Evolutionary conservation across 768 basidiomycete genomes (phyloP).

Genomic region (Boletus rubropictus): DNA sequence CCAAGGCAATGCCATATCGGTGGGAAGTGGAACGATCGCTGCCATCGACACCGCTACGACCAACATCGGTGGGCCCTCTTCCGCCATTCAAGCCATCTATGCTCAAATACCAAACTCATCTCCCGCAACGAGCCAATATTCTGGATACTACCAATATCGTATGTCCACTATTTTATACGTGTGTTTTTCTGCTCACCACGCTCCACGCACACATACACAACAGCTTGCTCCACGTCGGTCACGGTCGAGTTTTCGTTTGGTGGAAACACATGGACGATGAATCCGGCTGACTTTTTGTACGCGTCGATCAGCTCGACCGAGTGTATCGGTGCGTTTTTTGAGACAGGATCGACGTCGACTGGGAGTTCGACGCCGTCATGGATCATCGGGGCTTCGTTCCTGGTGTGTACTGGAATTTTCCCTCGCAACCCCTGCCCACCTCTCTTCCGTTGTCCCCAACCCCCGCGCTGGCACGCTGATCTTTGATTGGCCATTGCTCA

Average conservation of each 20-base stretch:
- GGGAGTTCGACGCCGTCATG: constrained; percentile 35
- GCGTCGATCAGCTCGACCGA: constrained; percentile 32
- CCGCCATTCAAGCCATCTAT: constrained; percentile 38
- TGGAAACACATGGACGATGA: constrained; percentile 42
- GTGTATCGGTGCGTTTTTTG: constrained; percentile 54
- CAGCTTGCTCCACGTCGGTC: constrained; percentile 35
- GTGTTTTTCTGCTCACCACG: not conserved
- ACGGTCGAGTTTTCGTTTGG: constrained; percentile 42
- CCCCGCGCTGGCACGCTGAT: not conserved
- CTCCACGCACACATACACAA: not conserved
- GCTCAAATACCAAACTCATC: constrained; percentile 40
- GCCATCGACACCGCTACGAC: constrained; percentile 64
- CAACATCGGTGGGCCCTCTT: constrained; percentile 47
- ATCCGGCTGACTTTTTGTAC: constrained; percentile 43
- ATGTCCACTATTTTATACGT: not conserved
- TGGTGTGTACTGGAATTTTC: constrained; percentile 22
- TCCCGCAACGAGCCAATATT: constrained; percentile 31
- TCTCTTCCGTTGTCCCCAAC: not conserved
- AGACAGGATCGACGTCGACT: constrained; percentile 24
- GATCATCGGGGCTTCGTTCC: constrained; percentile 51
- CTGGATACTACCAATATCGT: constrained; percentile 48
- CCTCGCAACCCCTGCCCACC: no score
- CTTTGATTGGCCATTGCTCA: no score
- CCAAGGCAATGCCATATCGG: constrained; percentile 25
- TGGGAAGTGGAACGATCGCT: constrained; percentile 25